Conservation (phyloP, 495 filamentous ascomycete genomes). For the Penicillium cosmopolitanum region DNA sequence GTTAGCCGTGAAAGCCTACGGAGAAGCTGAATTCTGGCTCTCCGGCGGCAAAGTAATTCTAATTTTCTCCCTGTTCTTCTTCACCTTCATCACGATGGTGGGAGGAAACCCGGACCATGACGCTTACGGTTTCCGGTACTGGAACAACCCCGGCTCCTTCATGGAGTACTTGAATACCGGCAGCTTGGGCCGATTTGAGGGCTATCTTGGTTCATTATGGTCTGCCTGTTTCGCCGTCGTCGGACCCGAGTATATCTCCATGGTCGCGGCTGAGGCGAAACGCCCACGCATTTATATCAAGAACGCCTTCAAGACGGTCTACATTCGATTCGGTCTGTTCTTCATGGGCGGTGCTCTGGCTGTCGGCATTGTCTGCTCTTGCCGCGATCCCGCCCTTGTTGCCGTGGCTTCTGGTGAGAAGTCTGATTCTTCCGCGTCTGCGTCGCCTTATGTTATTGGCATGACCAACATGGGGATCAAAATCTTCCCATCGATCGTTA, state of each 20-base stretch:
- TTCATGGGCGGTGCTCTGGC: slow-evolving; percentile 74
- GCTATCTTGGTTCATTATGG: slow-evolving; percentile 71
- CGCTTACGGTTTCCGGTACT: slow-evolving; percentile 74
- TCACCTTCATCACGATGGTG: slow-evolving; percentile 62
- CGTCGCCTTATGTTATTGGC: slow-evolving; percentile 79
- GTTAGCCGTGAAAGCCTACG: slow-evolving; percentile 67
- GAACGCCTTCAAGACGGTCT: slow-evolving; percentile 76
- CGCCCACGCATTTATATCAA: slow-evolving; percentile 60
- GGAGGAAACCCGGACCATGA: slow-evolving; percentile 72
- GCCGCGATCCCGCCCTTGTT: slow-evolving; percentile 53
- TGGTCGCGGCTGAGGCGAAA: slow-evolving; percentile 78
- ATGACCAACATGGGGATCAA: slow-evolving; percentile 72
- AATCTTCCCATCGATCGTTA: slow-evolving; percentile 34
- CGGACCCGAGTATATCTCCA: slow-evolving; percentile 79
- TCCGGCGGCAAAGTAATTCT: slow-evolving; percentile 70
- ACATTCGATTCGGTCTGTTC: slow-evolving; percentile 72
- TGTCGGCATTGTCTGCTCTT: slow-evolving; percentile 68
- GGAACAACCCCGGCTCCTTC: slow-evolving; percentile 34
- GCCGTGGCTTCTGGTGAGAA: slow-evolving; percentile 40
- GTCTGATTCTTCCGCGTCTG: slow-evolving; percentile 56
- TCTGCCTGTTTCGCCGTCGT: slow-evolving; percentile 40
- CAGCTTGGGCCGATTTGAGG: slow-evolving; percentile 67
- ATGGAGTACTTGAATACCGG: slow-evolving; percentile 62
- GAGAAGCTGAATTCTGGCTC: slow-evolving; percentile 72
- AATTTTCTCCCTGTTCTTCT: slow-evolving; percentile 59